Conservation (phyloP, 768 basidiomycete genomes). For the Cytidiella melzeri region DNA sequence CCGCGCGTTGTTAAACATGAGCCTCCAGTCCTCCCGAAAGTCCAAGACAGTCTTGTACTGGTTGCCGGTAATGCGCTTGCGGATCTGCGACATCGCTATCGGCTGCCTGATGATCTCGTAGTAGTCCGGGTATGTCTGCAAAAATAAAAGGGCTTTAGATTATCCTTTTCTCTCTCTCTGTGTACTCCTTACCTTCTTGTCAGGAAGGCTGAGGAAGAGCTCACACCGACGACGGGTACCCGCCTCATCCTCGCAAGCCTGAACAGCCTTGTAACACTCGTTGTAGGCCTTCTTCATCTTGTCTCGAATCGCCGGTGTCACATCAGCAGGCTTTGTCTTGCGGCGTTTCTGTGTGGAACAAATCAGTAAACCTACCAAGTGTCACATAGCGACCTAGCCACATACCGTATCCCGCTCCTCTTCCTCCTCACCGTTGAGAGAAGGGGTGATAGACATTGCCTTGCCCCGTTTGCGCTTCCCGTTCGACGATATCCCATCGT, state of each 20-base stretch:
- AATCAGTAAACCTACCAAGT: conserved; percentile 3
- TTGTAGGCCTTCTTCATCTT: conserved; percentile 81
- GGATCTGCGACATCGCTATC: conserved; percentile 82
- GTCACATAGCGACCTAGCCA: conserved; percentile 9
- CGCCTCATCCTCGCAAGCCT: conserved; percentile 57
- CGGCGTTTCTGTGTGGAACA: conserved; percentile 65
- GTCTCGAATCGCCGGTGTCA: conserved; percentile 54
- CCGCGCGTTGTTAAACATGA: conserved; percentile 93
- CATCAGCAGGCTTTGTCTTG: conserved; percentile 60
- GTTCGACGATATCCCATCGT: conserved; percentile 32
- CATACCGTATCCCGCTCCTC: conserved; percentile 65
- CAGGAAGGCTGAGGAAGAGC: conserved; percentile 83
- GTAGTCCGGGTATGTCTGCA: conserved; percentile 86
- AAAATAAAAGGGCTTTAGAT: background rate
- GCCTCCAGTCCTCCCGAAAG: conserved; percentile 74
- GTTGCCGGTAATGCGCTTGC: conserved; percentile 61
- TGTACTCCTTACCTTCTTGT: conserved; percentile 46
- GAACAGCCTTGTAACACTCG: conserved; percentile 69
- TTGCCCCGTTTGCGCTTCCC: conserved; percentile 79
- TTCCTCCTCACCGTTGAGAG: conserved; percentile 68
- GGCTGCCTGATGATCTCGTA: conserved; percentile 84
- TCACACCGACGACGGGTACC: conserved; percentile 78
- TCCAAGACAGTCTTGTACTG: conserved; percentile 70
- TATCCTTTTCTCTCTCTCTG: background rate
- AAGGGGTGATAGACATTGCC: conserved; percentile 73